Evolutionary conservation across 163 green algal species (phyloP).

Genomic region (Chloromonas sp.): DNA sequence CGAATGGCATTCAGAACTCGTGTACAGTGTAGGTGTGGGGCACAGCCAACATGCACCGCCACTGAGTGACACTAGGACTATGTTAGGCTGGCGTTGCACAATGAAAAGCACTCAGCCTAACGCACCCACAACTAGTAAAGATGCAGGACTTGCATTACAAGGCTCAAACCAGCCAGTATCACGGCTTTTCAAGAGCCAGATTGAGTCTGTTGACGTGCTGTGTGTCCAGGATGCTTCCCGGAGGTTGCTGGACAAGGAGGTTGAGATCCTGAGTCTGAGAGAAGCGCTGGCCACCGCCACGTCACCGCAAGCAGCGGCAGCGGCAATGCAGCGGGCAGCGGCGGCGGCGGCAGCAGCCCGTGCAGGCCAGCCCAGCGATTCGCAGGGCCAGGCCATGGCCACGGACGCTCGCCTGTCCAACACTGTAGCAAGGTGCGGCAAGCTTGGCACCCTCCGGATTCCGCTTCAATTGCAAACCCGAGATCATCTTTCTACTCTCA

Average conservation of each 20-base stretch:
- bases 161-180: too few relatives aligned
- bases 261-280: background rate
- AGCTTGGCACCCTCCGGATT: background rate
- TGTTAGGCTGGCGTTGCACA: background rate
- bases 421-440: background rate
- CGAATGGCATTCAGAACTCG: too few relatives aligned
- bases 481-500: background rate
- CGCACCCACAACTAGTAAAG: too few relatives aligned
- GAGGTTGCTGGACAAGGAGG: constrained; percentile 10
- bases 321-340: background rate
- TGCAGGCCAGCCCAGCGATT: background rate
- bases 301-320: background rate
- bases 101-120: too few relatives aligned
- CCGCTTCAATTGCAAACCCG: too few relatives aligned
- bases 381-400: background rate
- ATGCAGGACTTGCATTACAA: too few relatives aligned
- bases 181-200: too few relatives aligned
- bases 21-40: too few relatives aligned
- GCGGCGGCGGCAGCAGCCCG: background rate
- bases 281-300: background rate
- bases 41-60: too few relatives aligned
- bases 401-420: background rate
- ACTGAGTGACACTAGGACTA: background rate
- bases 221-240: constrained; percentile 1
- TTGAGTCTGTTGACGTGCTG: too few relatives aligned